phyloP scores from a whole-genome alignment of 176 grass and related monocot species.

The Themeda triandra region DNA sequence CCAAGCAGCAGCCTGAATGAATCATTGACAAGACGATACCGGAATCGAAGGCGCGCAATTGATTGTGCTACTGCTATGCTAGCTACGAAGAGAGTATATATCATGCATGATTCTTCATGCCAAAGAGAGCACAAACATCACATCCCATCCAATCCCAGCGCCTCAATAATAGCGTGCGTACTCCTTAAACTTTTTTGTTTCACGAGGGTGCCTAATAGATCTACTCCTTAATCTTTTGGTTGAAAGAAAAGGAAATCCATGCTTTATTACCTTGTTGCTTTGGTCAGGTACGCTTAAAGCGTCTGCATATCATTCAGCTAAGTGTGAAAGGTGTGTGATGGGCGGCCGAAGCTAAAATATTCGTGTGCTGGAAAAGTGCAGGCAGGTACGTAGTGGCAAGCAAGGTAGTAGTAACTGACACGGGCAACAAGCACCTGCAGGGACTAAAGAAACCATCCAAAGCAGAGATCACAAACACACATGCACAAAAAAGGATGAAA shows the following conservation, averaged over 20 bases:
- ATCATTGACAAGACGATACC: conserved; percentile 1
- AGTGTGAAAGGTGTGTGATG: neutral
- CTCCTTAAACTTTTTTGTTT: neutral
- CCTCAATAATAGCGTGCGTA: neutral
- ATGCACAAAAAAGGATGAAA: conserved; percentile 37
- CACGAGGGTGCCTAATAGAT: too few relatives aligned
- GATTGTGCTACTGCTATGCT: neutral
- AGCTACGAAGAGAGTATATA: neutral
- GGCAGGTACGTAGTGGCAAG: neutral
- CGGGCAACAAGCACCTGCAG: conserved; percentile 18
- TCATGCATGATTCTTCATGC: neutral
- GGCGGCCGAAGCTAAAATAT: neutral
- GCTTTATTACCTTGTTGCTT: neutral
- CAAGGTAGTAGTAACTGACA: conserved; percentile 17
- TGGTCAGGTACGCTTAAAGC: neutral
- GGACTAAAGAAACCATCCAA: conserved; percentile 41
- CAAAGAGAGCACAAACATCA: neutral
- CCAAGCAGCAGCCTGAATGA: neutral
- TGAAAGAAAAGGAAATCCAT: neutral
- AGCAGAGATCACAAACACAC: conserved; percentile 18
- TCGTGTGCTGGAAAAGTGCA: conserved; percentile 24
- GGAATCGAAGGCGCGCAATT: neutral
- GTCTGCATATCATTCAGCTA: neutral
- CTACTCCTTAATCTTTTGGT: neutral
- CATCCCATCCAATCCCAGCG: neutral